phyloP scores from a whole-genome alignment of 2,329 filamentous ascomycete genomes.

The Penicillium sp. region DNA sequence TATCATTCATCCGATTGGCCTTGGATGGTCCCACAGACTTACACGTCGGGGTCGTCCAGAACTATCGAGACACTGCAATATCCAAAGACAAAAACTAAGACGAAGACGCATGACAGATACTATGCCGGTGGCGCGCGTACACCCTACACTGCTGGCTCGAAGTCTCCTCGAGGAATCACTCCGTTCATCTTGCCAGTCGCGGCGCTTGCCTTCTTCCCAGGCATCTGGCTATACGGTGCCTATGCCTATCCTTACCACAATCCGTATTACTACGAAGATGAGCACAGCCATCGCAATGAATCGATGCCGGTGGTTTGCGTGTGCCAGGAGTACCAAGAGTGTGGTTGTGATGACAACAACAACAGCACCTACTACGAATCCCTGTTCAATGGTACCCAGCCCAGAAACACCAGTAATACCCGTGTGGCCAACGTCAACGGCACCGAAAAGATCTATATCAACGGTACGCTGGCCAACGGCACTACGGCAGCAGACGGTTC shows the following conservation, averaged over 20 bases:
- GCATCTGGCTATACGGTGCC: constrained; percentile 52
- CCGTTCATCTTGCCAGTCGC: constrained; percentile 48
- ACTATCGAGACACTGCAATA: not conserved
- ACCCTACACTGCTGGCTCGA: constrained; percentile 48
- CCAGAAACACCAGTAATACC: constrained; percentile 38
- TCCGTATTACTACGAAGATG: constrained; percentile 46
- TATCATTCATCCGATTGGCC: constrained; percentile 25
- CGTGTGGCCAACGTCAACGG: constrained; percentile 41
- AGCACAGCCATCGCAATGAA: constrained; percentile 45
- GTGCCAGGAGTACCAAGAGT: constrained; percentile 52
- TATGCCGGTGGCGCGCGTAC: constrained; percentile 53
- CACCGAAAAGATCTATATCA: constrained; percentile 45
- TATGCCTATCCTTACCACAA: constrained; percentile 54
- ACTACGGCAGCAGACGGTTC: constrained; percentile 38
- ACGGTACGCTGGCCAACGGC: constrained; percentile 46
- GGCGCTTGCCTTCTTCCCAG: constrained; percentile 48
- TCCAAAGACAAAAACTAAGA: constrained; percentile 21
- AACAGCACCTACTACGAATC: constrained; percentile 43
- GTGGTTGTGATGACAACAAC: constrained; percentile 54
- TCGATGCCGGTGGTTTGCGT: constrained; percentile 53
- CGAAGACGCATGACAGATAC: constrained; percentile 47
- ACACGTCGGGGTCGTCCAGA: not conserved
- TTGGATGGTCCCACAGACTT: constrained; percentile 29
- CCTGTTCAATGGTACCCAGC: constrained; percentile 41
- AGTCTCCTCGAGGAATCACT: constrained; percentile 47